Evolutionary conservation across 2,329 filamentous ascomycete species (phyloP), one percentile per base, ranked within the genome.

Genomic region (Thelonectria blattea): DNA sequence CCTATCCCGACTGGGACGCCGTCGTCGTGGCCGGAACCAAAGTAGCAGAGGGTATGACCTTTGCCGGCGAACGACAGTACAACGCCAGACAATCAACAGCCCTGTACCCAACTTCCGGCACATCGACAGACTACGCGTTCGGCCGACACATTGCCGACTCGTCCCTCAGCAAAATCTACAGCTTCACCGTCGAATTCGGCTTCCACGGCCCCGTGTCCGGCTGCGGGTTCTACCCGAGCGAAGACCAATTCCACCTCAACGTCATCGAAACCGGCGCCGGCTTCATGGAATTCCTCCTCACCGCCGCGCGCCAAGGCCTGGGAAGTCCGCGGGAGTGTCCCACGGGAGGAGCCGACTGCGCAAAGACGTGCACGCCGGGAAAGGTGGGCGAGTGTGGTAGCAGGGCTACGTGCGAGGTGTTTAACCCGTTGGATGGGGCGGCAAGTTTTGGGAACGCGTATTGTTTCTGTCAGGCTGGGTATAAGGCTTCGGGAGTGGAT

Each of bases 131-230:
- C 63, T 79, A 79, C 52, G 73, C 75, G 1, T 77, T 75, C 65
- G 74, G 72, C 0, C 64, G 77, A 10, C 72, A 75, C 66, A 70
- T 76, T 45, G 65, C 67, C 8, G 69, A 79, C 59, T 55, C 69
- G 1, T 66, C 58, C 2, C 65, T 72, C 39, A 76, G 74, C 64
- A 70, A 74, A 41, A 69, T 79, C 3, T 73, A 77, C 60, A 72
- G 72, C 0, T 78, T 75, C 46, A 77, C 73, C 0, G 64, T 79
- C 18, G 77, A 80, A 60, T 79, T 79, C 57, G 76, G 78, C 0
- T 77, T 75, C 56, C 71, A 66, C 8, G 77, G 76, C 53, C 67
- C 70, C 2, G 55, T 34, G 20, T 14, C n/a, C 5, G 15, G 15
- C n/a, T 58, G 55, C 9, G 15, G 22, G 0, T 79, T 79, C 61